Conservation (phyloP, 2,329 filamentous ascomycete species). For the Neocucurbitaria cava region DNA sequence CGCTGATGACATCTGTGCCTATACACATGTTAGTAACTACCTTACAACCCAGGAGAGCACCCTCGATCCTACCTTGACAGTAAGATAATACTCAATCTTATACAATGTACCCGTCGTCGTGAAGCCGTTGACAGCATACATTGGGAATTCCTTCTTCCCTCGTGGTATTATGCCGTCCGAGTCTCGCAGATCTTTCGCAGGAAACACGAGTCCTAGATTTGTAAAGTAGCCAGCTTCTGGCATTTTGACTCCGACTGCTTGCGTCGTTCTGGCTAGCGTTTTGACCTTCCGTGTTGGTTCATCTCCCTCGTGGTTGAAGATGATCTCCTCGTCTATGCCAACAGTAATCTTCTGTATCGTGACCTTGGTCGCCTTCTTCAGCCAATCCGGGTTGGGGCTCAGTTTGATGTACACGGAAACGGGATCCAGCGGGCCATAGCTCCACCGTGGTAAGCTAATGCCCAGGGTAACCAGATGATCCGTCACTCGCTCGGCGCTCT, state of each 20-base stretch:
- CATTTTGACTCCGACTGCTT: conserved; percentile 81
- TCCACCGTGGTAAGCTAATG: conserved; percentile 93
- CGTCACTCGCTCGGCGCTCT: conserved; percentile 81
- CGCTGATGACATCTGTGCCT: conserved; percentile 89
- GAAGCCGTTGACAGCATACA: conserved; percentile 87
- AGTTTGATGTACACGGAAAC: conserved; percentile 96
- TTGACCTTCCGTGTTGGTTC: conserved; percentile 92
- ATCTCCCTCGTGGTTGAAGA: conserved; percentile 97
- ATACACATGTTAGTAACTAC: conserved; percentile 13
- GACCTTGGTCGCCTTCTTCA: conserved; percentile 87
- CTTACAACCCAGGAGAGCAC: not conserved
- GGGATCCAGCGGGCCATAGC: conserved; percentile 92
- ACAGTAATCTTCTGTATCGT: conserved; percentile 95
- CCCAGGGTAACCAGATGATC: conserved; percentile 92
- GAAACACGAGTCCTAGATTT: conserved; percentile 89
- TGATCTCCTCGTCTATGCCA: conserved; percentile 94
- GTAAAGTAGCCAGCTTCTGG: conserved; percentile 92
- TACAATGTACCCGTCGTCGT: conserved; percentile 94
- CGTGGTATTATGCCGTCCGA: conserved; percentile 85
- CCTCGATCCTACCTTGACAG: conserved; percentile 74
- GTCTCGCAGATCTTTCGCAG: conserved; percentile 86
- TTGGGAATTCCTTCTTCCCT: conserved; percentile 85
- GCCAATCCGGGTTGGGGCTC: conserved; percentile 89
- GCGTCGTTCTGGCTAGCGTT: conserved; percentile 81
- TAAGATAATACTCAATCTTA: conserved; percentile 97